A percentile compares a stretch with the other conserved stretches of the same genome.
Evolutionary conservation across 129 eudicot genomes (phyloP).

Genomic region (Ambrosia artemisiifolia): DNA sequence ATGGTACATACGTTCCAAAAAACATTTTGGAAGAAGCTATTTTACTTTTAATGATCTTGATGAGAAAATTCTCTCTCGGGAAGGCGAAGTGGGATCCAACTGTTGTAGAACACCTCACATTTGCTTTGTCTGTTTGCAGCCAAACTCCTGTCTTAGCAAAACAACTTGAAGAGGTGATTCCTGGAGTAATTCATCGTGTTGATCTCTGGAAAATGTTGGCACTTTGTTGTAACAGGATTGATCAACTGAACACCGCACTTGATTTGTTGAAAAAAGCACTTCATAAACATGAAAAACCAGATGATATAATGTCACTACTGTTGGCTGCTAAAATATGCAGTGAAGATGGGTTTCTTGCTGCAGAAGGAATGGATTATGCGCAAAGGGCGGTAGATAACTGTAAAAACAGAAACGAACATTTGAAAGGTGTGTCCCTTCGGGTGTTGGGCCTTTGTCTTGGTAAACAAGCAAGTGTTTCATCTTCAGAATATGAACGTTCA

Average conservation of each 20-base stretch:
- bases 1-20: constrained; percentile 73
- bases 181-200: constrained; percentile 65
- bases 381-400: constrained; percentile 57
- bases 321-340: constrained; percentile 79
- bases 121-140: constrained; percentile 72
- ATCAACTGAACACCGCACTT: constrained; percentile 53
- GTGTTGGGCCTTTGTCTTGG: constrained; percentile 82
- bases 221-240: constrained; percentile 53
- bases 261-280: constrained; percentile 64
- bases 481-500: constrained; percentile 79
- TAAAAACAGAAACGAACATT: constrained; percentile 43
- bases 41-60: constrained; percentile 74
- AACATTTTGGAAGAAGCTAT: constrained; percentile 87
- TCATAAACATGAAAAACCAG: constrained; percentile 68
- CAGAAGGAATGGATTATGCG: constrained; percentile 81
- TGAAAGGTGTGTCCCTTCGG: constrained; percentile 75
- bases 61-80: constrained; percentile 71
- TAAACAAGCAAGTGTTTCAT: constrained; percentile 63
- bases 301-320: constrained; percentile 51
- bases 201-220: constrained; percentile 82
- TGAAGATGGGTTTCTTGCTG: constrained; percentile 55
- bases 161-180: constrained; percentile 82
- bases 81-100: constrained; percentile 77
- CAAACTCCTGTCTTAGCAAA: constrained; percentile 80
- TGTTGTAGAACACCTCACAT: constrained; percentile 81